Evolutionary conservation across 1,139 yeast genomes (phyloP), one percentile per base, ranked within the genome.

Genomic region (Debaryomyces singareniensis): DNA sequence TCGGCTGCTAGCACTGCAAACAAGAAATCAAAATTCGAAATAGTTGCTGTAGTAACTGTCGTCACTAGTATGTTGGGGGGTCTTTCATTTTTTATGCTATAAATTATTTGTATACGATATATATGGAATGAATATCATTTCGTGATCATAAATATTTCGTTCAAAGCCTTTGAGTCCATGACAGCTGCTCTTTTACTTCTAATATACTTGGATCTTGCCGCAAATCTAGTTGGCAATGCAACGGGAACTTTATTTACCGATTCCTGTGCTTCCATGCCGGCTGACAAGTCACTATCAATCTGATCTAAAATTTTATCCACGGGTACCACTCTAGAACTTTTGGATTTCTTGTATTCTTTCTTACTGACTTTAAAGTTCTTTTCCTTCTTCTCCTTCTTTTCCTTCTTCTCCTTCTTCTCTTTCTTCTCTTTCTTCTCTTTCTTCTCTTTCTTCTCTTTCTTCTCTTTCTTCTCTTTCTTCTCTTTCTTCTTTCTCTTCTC

Each of bases 161-260:
- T 86, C 38, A 89, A 70, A 15, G 95, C 87, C 51, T 85, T 79
- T 10, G 82, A 71, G 51, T 89, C 96, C 78, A 82, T 75, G 0
- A 89, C 87, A 2, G 96, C 87, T 5, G 95, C 94, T 45, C 91
- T 71, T 51, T 89, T 89, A 49, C 86, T 95, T 40, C 71, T 79
- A 35, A 89, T 87, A 79, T 86, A 87, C 51, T 75, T 78, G 12
- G 95, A 79, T 48, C 97, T 71, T 2, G 82, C 83, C 0, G 94
- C 82, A 30, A 82, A 60, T 48, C 94, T 70, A 2, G 86, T 76
- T 4, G 78, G 60, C 5, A 77, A n/a, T 10, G 13, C 13, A 7
- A 6, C 11, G 13, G 25, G 13, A 9, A 6, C 25, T 6, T 9
- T 7, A 7, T 7, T 7, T n/a, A 18, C n/a, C 9, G 7, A 7